Evolutionary conservation across 495 filamentous ascomycete species (phyloP), one percentile per base, ranked within the genome.

Genomic region (Polyplosphaeria fusca): DNA sequence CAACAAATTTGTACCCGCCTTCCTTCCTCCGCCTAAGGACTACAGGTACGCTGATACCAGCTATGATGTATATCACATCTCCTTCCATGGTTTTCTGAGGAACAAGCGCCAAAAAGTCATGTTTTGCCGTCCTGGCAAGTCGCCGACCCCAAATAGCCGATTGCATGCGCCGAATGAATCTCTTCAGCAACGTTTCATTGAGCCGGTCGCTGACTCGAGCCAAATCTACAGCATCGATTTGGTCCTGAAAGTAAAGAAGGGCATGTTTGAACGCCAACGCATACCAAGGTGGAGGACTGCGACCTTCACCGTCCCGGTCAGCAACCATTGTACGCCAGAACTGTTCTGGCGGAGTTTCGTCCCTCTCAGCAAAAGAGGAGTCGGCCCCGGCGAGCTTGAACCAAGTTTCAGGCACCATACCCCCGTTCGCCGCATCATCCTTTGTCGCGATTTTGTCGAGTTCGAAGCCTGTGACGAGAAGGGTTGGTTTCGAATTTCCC

Each of bases 281-380:
- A 24, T 50, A 50, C 5, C 4, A 50, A 19, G 22, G 5, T 4
- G 16, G 28, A 13, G 48, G 48, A 35, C 42, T 27, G 5, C 48
- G 35, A 35, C 48, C 48, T 7, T 20, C 20, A 11, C 20, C 11
- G 25, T 37, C 32, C 3, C 48, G 4, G 22, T 52, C 48, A 5
- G 48, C 48, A 16, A 52, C 48, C n/a, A 52, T 12, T 12, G 48
- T 52, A 14, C 48, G 28, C 48, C 48, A 52, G 20, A 52, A 52
- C 38, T 40, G 30, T 23, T 50, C 47, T 5, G 47, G 27, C 25
- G 27, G 47, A 30, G 44, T 5, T 38, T 50, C 27, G 4, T 50
- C 32, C 4, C 11, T 13, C 5, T 42, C 39, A 7, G 7, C 14
- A 9, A n/a, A 9, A 11, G 7, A 5, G 12, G 22, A 14, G 14